These are phyloP conservation scores for Rubia tinctorum DNA, from an alignment of 305 asterid genomes.

Conservation along the genomic window DNA sequence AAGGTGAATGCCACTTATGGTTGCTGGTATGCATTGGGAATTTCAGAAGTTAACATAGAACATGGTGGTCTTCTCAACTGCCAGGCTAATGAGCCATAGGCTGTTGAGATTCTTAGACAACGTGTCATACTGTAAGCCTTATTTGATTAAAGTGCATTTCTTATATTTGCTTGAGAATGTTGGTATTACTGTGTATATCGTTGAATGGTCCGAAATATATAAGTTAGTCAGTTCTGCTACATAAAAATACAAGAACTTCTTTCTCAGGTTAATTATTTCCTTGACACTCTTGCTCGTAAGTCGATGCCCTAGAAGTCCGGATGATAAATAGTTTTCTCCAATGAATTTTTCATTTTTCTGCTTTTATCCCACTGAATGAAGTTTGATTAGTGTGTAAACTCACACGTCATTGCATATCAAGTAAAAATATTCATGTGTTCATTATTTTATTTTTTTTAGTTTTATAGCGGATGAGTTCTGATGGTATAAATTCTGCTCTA, in stretches of 20 bases:
- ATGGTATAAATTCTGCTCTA: background rate
- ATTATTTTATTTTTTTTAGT: background rate
- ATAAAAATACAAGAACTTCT: background rate
- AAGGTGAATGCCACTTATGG: slow-evolving; percentile 87
- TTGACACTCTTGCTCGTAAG: background rate
- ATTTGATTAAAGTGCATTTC: background rate
- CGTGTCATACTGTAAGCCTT: slow-evolving; percentile 72
- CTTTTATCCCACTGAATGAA: background rate
- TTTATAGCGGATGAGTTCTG: background rate
- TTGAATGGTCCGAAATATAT: background rate
- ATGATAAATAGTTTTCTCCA: background rate
- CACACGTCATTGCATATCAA: background rate
- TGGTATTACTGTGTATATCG: background rate
- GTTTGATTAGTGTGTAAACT: background rate
- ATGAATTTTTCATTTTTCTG: background rate
- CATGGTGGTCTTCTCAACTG: slow-evolving; percentile 72
- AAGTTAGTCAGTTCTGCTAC: background rate
- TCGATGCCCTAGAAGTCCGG: background rate
- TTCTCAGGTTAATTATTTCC: slow-evolving; percentile 1
- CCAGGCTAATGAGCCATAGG: slow-evolving; percentile 74
- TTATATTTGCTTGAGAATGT: background rate
- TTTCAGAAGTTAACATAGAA: slow-evolving; percentile 68
- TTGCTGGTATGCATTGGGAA: slow-evolving; percentile 87
- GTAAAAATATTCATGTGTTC: background rate
- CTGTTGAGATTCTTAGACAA: slow-evolving; percentile 71